phyloP scores from a whole-genome alignment of 2,329 filamentous ascomycete genomes.

The Fusarium floridanum region DNA sequence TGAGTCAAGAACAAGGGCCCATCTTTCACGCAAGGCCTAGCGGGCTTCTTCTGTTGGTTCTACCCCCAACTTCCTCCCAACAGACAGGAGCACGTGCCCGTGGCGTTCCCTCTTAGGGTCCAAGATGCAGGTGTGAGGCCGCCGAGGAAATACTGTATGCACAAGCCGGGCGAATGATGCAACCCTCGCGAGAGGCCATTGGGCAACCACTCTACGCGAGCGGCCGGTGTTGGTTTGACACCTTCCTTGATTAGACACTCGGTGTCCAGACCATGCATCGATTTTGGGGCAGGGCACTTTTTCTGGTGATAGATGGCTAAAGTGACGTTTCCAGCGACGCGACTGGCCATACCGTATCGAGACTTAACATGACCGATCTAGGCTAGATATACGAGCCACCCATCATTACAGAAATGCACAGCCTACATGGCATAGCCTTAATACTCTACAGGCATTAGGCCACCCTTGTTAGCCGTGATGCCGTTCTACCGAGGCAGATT shows the following conservation, averaged over 20 bases:
- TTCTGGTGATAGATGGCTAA: neutral
- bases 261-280: neutral
- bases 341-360: neutral
- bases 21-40: neutral
- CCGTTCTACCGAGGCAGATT: neutral
- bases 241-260: neutral
- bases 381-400: neutral
- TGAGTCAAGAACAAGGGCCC: neutral
- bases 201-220: neutral
- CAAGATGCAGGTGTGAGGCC: neutral
- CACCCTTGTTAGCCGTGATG: neutral
- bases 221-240: neutral
- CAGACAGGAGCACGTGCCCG: neutral
- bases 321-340: neutral
- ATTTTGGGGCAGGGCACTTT: neutral
- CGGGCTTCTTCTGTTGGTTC: neutral
- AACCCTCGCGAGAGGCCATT: neutral
- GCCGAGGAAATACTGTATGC: neutral
- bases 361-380: neutral
- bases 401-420: neutral
- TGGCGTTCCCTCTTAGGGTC: neutral
- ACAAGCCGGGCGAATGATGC: neutral
- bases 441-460: neutral
- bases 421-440: neutral
- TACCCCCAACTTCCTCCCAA: neutral